Base-by-base conservation (phyloP, 257 asterid genomes). In the Vinca minor region DNA sequence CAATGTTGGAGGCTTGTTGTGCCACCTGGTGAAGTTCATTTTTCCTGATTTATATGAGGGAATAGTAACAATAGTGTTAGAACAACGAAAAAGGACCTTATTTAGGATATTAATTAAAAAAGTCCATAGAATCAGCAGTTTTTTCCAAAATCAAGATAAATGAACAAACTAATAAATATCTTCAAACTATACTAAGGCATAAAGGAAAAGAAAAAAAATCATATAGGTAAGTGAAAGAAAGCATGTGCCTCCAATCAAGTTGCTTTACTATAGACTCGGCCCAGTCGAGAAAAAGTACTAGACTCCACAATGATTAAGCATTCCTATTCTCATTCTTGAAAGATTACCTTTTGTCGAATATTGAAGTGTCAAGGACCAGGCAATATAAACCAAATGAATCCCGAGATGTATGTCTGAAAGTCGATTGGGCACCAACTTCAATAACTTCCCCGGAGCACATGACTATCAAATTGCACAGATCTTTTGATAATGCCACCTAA, bases 11-110 rank as follows among this genome's bases (percentile, higher is more conserved):
- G 70, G 97, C 98, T 72, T 93, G 98, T 72, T 73, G 91, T 60
- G 97, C 98, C 74, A 93, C 94, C 86, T 93, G 97, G 71, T 89
- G 87, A 74, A 89, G 97, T 85, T 89, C 98, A 70, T 81, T 78
- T 77, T 87, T 89, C 94, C 98, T 93, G 68, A 34, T 13, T 65
- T 59, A 36, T 66, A 64, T 39, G 68, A n/a, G 68, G 66, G 65
- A 63, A 66, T 23, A 20, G 18, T 56, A 15, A 23, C 41, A 56
- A 56, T 31, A 56, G 15, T 31, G 26, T 56, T 31, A 56, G 62
- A 56, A 47, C 49, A 54, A 35, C 53, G n/a, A 23, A 62, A 10
- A 15, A 26, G 56, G 48, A 67, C 28, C 10, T 41, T 61, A 18
- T 35, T 62, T 26, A 15, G 38, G 35, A 15, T 39, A 25, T 15